Evolutionary conservation across 208 protist species (phyloP), one percentile per base, ranked within the genome.

Genomic region (Crithidia brevicula): DNA sequence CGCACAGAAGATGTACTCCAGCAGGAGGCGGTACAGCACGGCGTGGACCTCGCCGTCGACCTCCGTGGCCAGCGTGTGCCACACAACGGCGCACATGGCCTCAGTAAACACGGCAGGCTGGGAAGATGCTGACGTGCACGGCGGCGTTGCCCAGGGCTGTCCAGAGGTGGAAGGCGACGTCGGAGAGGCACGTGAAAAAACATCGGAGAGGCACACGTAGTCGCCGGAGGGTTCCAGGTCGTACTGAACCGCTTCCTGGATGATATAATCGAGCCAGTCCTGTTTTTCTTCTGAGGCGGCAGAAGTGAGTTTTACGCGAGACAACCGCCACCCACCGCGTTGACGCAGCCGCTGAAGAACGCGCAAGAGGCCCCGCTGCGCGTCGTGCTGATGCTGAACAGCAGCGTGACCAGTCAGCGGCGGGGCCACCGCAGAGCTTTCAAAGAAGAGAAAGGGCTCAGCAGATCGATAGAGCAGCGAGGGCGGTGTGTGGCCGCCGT

Each of bases 51-150:
- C 51, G 11, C 71, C 82, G 25, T 85, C 80, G 27, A 89, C 74
- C 65, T 85, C 81, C 3, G 86, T 87, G 15, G 66, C 67, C 45
- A 92, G 67, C 1, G 79, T 54, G 50, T 85, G 78, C 62, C 85
- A 78, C 53, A 87, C 59, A n/a, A 77, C 79, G 10, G 81, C 77
- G 10, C 72, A 60, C 36, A 87, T 13, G 64, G 40, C 2, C 5
- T 34, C 42, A 5, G 40, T 30, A 18, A 42, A 25, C 15, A 52
- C 57, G 25, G 40, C 40, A 13, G 40, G n/a, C 25, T 52, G 23
- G 4, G 27, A 36, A 22, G 4, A 40, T 16, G 36, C 15, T 0
- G 36, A 40, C 8, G 36, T 13, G 15, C 10, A 40, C 36, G 36
- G 36, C 15, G 36, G n/a, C n/a, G n/a, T n/a, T n/a, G n/a, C n/a